These are phyloP conservation scores for Gardenia jasminoides DNA, from an alignment of 257 asterid genomes.

Conservation along the genomic window DNA sequence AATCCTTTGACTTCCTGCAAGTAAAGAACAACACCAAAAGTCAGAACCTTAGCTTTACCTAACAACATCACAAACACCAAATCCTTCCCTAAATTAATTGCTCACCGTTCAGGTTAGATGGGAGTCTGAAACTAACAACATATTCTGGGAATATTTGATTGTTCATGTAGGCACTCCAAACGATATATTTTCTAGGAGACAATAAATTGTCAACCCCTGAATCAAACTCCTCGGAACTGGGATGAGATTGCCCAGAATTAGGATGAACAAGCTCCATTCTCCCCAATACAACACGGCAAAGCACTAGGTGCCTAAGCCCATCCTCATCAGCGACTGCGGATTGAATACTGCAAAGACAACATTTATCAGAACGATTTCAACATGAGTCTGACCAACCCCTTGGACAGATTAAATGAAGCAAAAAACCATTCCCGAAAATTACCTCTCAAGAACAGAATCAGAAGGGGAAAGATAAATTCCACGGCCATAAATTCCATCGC, in stretches of 20 bases:
- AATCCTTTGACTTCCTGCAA: not conserved
- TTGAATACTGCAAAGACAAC: constrained; percentile 18
- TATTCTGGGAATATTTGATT: constrained; percentile 32
- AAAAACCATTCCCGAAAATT: not conserved
- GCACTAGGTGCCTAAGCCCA: constrained; percentile 31
- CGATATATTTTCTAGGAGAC: constrained; percentile 29
- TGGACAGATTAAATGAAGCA: not conserved
- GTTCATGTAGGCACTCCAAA: constrained; percentile 34
- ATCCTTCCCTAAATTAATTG: not conserved
- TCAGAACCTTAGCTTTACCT: too few relatives aligned
- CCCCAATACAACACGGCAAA: constrained; percentile 43
- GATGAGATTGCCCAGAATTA: constrained; percentile 31
- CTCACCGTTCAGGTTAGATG: constrained; percentile 13
- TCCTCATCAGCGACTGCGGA: constrained; percentile 26
- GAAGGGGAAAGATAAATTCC: constrained; percentile 26
- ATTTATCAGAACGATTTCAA: not conserved
- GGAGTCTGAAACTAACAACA: constrained; percentile 28
- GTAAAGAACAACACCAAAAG: not conserved
- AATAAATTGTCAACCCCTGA: constrained; percentile 33
- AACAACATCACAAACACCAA: not conserved
- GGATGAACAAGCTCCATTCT: constrained; percentile 30
- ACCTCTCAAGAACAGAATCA: constrained; percentile 17
- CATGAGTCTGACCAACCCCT: too few relatives aligned
- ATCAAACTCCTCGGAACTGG: constrained; percentile 27
- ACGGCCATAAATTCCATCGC: constrained; percentile 18